Percentiles rank a stretch among this genome's conserved stretches.
These are phyloP conservation scores for Herpetospermum pedunculosum DNA, from an alignment of 306 rosid genomes.

Conservation along the genomic window DNA sequence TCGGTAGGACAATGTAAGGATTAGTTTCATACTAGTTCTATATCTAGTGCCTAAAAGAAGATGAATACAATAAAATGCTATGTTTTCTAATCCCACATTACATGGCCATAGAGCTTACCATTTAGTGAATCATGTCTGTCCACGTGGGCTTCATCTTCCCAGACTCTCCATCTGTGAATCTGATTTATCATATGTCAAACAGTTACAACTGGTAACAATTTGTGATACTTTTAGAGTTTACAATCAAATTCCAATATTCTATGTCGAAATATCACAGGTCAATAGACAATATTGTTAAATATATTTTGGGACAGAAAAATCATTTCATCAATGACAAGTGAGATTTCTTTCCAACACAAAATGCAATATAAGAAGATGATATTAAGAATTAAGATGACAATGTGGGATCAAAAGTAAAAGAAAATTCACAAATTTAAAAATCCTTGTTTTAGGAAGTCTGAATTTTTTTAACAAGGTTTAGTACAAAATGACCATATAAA, in stretches of 20 bases:
- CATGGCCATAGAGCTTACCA: conserved; percentile 30
- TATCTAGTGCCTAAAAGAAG: neutral
- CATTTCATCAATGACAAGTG: neutral
- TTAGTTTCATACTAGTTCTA: neutral
- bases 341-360: neutral
- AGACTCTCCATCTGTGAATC: conserved; percentile 89
- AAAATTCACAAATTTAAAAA: neutral
- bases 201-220: conserved; percentile 8
- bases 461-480: neutral
- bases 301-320: neutral
- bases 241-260: neutral
- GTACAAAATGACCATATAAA: neutral
- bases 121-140: conserved; percentile 47
- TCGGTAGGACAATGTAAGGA: neutral
- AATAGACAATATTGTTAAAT: neutral
- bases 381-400: neutral
- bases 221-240: neutral
- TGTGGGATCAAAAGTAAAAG: neutral
- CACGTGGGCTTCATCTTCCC: conserved; percentile 87
- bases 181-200: conserved; percentile 24
- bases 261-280: neutral
- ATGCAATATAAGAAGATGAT: neutral
- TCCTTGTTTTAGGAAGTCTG: neutral
- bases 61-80: neutral
- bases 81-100: neutral